These are phyloP conservation scores for Arctostaphylos glauca DNA, from an alignment of 148 eudicot genomes.

Conservation along the genomic window DNA sequence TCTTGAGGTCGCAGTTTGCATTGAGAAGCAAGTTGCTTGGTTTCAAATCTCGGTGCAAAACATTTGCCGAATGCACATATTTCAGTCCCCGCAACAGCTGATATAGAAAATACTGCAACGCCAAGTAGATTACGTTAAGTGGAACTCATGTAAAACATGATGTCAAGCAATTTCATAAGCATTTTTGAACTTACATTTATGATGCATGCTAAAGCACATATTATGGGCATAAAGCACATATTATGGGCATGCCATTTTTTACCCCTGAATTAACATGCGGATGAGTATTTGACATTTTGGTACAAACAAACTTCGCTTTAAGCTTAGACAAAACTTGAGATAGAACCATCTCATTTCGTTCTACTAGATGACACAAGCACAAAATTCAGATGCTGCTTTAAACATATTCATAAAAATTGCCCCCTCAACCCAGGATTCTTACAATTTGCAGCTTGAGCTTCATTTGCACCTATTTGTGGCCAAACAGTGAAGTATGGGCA, in stretches of 20 bases:
- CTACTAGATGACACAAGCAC: no score
- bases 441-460: neutral
- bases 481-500: neutral
- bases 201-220: neutral
- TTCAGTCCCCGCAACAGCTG: slow-evolving; percentile 84
- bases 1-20: slow-evolving; percentile 95
- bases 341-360: no score
- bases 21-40: slow-evolving; percentile 94
- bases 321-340: no score
- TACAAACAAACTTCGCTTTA: no score
- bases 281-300: slow-evolving; percentile 9
- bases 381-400: neutral
- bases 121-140: slow-evolving; percentile 7
- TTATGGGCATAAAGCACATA: neutral
- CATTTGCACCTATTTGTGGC: neutral
- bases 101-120: slow-evolving; percentile 86
- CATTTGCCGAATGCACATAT: slow-evolving; percentile 90
- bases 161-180: neutral
- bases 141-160: neutral
- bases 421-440: neutral
- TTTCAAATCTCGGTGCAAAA: slow-evolving; percentile 93
- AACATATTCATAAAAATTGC: neutral
- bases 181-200: neutral
- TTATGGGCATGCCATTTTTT: neutral
- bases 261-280: neutral